A percentile compares a stretch with the other conserved stretches of the same genome.
phyloP scores from a whole-genome alignment of 163 green algal genomes.

The Chlamydomonas reinhardtii region DNA sequence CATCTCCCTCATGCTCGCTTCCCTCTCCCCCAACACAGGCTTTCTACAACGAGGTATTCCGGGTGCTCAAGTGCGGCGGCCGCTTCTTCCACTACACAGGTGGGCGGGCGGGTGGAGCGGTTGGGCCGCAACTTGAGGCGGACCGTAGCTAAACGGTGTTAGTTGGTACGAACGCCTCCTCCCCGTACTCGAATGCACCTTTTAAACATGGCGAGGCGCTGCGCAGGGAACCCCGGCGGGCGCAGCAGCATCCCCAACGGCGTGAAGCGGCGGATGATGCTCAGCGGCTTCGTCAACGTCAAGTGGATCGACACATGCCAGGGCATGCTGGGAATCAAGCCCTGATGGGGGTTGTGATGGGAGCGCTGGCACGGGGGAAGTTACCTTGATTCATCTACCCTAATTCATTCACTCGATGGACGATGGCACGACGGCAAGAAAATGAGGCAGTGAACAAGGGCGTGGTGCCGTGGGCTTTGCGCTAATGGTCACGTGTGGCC shows the following conservation, averaged over 20 bases:
- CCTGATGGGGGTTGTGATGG: no score
- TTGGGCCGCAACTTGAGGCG: no score
- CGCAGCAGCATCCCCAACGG: constrained; percentile 11
- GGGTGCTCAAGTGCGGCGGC: constrained; percentile 30
- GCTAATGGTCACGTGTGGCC: no score
- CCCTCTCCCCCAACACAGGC: not conserved
- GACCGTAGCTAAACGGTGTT: not conserved
- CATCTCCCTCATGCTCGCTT: no score
- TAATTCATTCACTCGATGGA: no score
- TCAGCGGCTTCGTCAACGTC: constrained; percentile 22
- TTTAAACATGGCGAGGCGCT: no score
- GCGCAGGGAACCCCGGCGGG: not conserved
- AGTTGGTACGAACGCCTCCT: not conserved
- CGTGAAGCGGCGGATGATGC: constrained; percentile 24
- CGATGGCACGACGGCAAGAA: no score
- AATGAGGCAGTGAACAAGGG: no score
- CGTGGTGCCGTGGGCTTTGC: no score
- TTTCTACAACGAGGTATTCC: constrained; percentile 39
- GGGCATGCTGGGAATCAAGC: constrained; percentile 39
- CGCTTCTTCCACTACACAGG: constrained; percentile 45
- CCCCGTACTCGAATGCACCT: no score
- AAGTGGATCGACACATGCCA: constrained; percentile 44
- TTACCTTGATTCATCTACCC: no score
- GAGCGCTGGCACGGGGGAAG: no score
- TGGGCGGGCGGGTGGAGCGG: not conserved